Evolutionary conservation across 257 asterid genomes (phyloP), one percentile per base, ranked within the genome.

Genomic region (Gentiana macrophylla): DNA sequence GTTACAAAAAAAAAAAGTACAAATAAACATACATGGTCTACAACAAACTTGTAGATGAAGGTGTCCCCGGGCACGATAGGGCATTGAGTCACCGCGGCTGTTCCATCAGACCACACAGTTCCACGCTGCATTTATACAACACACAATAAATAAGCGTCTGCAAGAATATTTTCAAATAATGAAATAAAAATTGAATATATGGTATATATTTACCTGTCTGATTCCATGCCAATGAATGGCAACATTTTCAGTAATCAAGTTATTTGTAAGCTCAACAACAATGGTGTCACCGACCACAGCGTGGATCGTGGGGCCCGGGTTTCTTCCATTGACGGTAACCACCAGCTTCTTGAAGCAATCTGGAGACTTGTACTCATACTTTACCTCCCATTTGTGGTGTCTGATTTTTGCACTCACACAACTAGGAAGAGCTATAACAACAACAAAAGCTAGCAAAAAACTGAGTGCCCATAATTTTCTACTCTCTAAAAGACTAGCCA

Each of bases 161-260:
- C 24, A 24, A 24, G 24, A 24, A 24, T 24, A 24, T 24, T 24
- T 24, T 24, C 24, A 24, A 24, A 24, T 24, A 0, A 24, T 24
- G 24, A 49, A n/a, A 24, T 24, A 24, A 24, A 24, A 24, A 2
- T 6, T 13, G 8, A 11, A 12, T 2, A 7, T 8, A 8, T 12
- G 12, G 4, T 52, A 11, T 52, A 11, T 35, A 8, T 9, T 44
- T 44, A 86, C 95, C 94, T 87, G 98, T 82, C 95, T 70, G 50
- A 87, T 91, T 32, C 98, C 98, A 69, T 91, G 98, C 98, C 98
- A 91, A 45, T 91, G 98, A 50, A 91, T 76, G 1, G 94, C 98
- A 1, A 77, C 83, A 52, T 87, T 84, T 62, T 91, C 98, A 1
- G 94, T 84, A 15, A 78, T 34, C 79, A 91, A 64, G 44, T 79